Evolutionary conservation across 768 basidiomycete species (phyloP).

Genomic region (Tylopilus plumbeoviolaceoides): DNA sequence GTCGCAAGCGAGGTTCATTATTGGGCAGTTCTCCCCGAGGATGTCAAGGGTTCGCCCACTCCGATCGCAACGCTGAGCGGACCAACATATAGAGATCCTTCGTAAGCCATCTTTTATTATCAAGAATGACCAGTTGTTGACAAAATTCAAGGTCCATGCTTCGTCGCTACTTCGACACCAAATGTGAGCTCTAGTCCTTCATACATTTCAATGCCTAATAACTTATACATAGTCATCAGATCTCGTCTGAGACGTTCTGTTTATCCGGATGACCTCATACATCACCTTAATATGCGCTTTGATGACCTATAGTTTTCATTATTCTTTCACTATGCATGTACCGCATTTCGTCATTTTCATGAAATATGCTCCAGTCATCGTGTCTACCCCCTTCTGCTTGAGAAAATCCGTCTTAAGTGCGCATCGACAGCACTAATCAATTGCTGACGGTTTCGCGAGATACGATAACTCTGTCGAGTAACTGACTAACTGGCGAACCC

Average conservation of each 20-base stretch:
- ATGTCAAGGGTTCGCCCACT: conserved; percentile 15
- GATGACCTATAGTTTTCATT: background rate
- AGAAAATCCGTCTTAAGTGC: no score
- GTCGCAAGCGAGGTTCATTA: conserved; percentile 31
- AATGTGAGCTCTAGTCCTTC: no score
- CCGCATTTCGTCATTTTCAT: no score
- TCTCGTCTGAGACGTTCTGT: background rate
- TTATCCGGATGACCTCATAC: background rate
- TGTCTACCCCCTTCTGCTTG: no score
- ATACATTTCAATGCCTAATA: no score
- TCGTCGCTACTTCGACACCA: conserved; percentile 7
- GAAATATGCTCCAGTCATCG: no score
- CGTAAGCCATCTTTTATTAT: conserved; percentile 1
- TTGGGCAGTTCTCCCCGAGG: conserved; percentile 9
- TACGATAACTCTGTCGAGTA: no score
- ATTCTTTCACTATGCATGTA: no score
- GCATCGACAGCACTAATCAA: no score
- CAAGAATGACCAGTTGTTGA: background rate
- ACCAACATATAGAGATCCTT: conserved; percentile 16
- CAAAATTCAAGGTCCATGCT: background rate
- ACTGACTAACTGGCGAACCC: no score
- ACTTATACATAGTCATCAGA: background rate
- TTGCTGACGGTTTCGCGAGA: no score
- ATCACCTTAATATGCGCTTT: background rate
- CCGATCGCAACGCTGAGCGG: conserved; percentile 25